These are phyloP conservation scores for Phytopythium aichiense DNA, from an alignment of 352 stramenopile genomes.

Conservation along the genomic window DNA sequence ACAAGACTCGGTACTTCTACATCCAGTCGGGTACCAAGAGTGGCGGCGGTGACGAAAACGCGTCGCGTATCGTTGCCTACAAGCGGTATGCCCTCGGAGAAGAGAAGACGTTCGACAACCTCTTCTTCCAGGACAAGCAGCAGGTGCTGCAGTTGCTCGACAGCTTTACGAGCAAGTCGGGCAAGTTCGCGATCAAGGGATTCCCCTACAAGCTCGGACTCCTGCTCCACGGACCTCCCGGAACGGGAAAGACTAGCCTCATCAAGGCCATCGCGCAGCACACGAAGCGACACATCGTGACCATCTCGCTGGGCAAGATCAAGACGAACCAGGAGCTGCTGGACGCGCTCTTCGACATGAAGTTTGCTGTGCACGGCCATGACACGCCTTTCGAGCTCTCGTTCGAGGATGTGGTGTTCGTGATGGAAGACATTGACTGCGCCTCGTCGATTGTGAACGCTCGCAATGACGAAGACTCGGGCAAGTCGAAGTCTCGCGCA, in stretches of 20 bases:
- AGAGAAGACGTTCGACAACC: slow-evolving; percentile 84
- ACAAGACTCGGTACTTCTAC: slow-evolving; percentile 50
- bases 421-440: slow-evolving; percentile 90
- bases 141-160: slow-evolving; percentile 65
- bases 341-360: slow-evolving; percentile 78
- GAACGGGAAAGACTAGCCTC: slow-evolving; percentile 89
- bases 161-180: slow-evolving; percentile 59
- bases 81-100: slow-evolving; percentile 80
- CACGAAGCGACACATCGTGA: slow-evolving; percentile 74
- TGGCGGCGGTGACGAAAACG: slow-evolving; percentile 10
- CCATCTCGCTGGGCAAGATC: slow-evolving; percentile 71
- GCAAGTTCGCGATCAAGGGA: slow-evolving; percentile 84
- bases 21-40: slow-evolving; percentile 18
- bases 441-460: slow-evolving; percentile 59
- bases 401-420: slow-evolving; percentile 88
- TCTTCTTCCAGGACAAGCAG: slow-evolving; percentile 87
- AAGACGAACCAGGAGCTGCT: slow-evolving; percentile 81
- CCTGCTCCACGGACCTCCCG: slow-evolving; percentile 83
- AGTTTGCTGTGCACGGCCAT: slow-evolving; percentile 49
- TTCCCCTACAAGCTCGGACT: slow-evolving; percentile 90
- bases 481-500: too few relatives aligned
- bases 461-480: background rate
- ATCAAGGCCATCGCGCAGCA: slow-evolving; percentile 87
- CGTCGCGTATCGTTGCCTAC: slow-evolving; percentile 16
- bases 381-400: slow-evolving; percentile 60